Evolutionary conservation across 108 stramenopile species (phyloP).

Genomic region (Bacterosira constricta): DNA sequence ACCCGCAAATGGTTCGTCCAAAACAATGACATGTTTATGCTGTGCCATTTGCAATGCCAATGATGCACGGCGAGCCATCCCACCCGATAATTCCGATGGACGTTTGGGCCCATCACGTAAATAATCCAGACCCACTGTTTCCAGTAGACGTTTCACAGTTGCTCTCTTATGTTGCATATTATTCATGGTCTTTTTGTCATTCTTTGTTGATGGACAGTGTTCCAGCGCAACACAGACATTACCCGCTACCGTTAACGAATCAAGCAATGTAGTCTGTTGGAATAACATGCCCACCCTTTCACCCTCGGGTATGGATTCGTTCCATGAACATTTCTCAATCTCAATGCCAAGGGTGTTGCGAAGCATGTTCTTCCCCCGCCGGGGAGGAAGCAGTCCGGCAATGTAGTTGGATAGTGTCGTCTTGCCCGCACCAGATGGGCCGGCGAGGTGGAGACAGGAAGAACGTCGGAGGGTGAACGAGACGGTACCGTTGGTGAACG

Average conservation of each 20-base stretch:
- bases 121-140: constrained; percentile 77
- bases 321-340: constrained; percentile 54
- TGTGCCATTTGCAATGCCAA: constrained; percentile 82
- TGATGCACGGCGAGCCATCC: constrained; percentile 85
- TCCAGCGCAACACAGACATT: constrained; percentile 73
- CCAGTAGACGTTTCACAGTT: constrained; percentile 66
- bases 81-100: constrained; percentile 74
- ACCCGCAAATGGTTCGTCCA: constrained; percentile 87
- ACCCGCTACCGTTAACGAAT: constrained; percentile 78
- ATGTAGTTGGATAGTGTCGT: constrained; percentile 70
- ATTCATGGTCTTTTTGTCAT: constrained; percentile 1
- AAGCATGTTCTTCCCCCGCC: constrained; percentile 20
- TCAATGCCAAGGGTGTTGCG: constrained; percentile 50
- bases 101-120: constrained; percentile 66
- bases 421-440: constrained; percentile 71
- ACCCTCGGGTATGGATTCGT: constrained; percentile 38
- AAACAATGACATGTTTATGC: constrained; percentile 74
- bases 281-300: constrained; percentile 81
- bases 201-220: constrained; percentile 30
- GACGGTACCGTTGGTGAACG: constrained; percentile 61
- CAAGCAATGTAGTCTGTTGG: constrained; percentile 82
- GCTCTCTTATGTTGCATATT: constrained; percentile 4
- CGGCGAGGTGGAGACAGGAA: constrained; percentile 61
- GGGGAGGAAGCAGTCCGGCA: constrained; percentile 48
- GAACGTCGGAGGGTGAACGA: constrained; percentile 59